Conservation (phyloP, 2,329 filamentous ascomycete species). For the Alternaria triticimaculans region DNA sequence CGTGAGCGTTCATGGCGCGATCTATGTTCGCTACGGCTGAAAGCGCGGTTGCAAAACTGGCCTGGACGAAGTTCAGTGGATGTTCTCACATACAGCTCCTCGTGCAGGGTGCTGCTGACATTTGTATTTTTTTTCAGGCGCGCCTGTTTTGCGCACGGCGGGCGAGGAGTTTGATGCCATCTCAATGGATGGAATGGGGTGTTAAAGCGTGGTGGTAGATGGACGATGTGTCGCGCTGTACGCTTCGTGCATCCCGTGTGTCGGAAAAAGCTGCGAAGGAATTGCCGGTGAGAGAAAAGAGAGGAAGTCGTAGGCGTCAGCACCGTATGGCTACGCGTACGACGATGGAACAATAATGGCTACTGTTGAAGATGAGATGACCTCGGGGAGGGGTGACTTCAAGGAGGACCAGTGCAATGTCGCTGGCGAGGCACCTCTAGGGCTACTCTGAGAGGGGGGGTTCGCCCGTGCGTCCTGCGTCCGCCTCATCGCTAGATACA, state of each 20-base stretch:
- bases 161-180: constrained; percentile 71
- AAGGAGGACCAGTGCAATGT: too few relatives aligned
- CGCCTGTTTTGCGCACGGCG: constrained; percentile 74
- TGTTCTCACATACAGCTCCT: not conserved
- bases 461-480: too few relatives aligned
- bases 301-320: constrained; percentile 9
- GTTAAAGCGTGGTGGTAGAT: constrained; percentile 45
- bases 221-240: constrained; percentile 30
- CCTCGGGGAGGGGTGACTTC: too few relatives aligned
- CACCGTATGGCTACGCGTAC: constrained; percentile 20
- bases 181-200: constrained; percentile 51
- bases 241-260: constrained; percentile 39
- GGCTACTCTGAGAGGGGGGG: too few relatives aligned
- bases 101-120: constrained; percentile 55
- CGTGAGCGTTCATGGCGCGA: constrained; percentile 97
- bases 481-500: too few relatives aligned
- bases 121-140: constrained; percentile 98
- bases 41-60: constrained; percentile 97
- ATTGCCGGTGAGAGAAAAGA: constrained; percentile 22
- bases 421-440: too few relatives aligned
- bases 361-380: constrained; percentile 18
- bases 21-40: constrained; percentile 95
- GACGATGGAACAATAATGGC: constrained; percentile 37
- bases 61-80: not conserved
- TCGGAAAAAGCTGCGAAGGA: constrained; percentile 29